Evolutionary conservation across 2,329 filamentous ascomycete species (phyloP), one percentile per base, ranked within the genome.

Genomic region (Nothopassalora personata): DNA sequence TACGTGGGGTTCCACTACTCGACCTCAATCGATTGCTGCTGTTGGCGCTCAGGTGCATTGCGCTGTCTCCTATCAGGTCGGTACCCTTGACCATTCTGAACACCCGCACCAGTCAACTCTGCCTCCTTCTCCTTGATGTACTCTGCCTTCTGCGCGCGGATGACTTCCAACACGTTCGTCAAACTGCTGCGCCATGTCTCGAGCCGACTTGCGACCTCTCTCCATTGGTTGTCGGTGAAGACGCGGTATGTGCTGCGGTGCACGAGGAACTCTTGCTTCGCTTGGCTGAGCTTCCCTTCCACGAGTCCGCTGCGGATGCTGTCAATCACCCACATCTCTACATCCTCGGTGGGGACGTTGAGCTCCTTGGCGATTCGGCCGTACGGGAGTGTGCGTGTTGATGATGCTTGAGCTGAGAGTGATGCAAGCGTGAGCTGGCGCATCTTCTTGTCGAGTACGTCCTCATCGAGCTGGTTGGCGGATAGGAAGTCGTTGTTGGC

Each of bases 321-420:
- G 75, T 99, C 94, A 71, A 99, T 99, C 67, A 95, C 91, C 94
- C 94, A 99, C 83, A 93, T 89, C 82, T 99, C 94, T 46, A 97
- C 91, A 64, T 97, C 91, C 64, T 89, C 86, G 50, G 79, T 73
- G 49, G 90, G 86, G 57, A 99, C 86, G 76, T 94, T 88, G 50
- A 99, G 85, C 5, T 91, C 88, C 72, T 88, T 88, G 65, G 89
- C 85, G 72, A 99, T 97, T 71, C 84, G 84, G 66, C 83, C 81
- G 78, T 99, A 99, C 61, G 93, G 88, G 55, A 99, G 88, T 71
- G 94, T 91, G 71, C 93, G 89, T 70, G 86, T 90, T 61, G 89
- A 87, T 23, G 74, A 72, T 28, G 88, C 88, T 66, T 88, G 86
- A 39, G 93, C 91, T 19, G 93, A 91, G 65, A 97, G 83, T 66